A percentile compares a stretch with the other conserved stretches of the same genome.
phyloP scores from a whole-genome alignment of 129 eudicot genomes.

The Lactuca sativa region DNA sequence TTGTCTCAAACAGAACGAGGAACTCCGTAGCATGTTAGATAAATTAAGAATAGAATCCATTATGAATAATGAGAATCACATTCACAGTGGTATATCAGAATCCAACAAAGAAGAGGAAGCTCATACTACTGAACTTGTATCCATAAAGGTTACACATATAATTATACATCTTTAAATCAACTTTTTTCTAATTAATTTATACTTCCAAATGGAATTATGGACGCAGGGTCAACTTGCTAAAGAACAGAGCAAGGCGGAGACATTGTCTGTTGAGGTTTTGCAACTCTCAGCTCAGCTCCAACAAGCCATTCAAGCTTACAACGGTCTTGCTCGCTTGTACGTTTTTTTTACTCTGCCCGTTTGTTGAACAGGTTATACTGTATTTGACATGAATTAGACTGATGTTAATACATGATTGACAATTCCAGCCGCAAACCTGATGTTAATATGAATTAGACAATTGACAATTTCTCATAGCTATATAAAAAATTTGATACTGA shows the following conservation, averaged over 20 bases:
- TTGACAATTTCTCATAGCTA: too few species aligned
- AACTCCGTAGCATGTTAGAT: slow-evolving; percentile 72
- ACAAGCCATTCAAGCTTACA: slow-evolving; percentile 84
- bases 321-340: slow-evolving; percentile 85
- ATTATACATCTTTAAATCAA: slow-evolving; percentile 5
- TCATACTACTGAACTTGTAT: slow-evolving; percentile 48
- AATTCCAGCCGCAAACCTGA: slow-evolving; percentile 83
- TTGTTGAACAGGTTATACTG: background rate
- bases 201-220: background rate
- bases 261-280: slow-evolving; percentile 84
- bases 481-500: too few species aligned
- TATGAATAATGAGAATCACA: slow-evolving; percentile 25
- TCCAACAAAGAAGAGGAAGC: slow-evolving; percentile 39
- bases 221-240: slow-evolving; percentile 67
- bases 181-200: background rate
- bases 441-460: too few species aligned
- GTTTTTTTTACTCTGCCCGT: background rate
- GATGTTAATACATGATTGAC: too few species aligned
- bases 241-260: slow-evolving; percentile 92
- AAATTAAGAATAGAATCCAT: slow-evolving; percentile 57
- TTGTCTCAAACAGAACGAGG: slow-evolving; percentile 81
- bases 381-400: too few species aligned
- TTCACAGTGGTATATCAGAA: slow-evolving; percentile 19
- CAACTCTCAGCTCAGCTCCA: slow-evolving; percentile 89
- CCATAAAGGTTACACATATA: slow-evolving; percentile 66